Conservation (phyloP, 2,329 filamentous ascomycete genomes). For the Dothidotthia symphoricarpi region DNA sequence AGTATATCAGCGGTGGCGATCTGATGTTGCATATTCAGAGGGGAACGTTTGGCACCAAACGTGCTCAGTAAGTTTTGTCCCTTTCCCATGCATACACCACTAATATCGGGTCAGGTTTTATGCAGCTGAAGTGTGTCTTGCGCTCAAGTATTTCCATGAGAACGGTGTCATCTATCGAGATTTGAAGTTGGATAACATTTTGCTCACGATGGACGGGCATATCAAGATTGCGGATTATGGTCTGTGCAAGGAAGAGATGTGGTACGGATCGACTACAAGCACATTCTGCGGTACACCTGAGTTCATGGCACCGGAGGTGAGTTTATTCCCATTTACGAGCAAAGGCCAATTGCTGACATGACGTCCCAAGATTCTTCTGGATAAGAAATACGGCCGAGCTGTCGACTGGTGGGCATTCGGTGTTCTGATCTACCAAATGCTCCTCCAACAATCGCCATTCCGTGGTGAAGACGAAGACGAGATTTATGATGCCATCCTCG, state of each 20-base stretch:
- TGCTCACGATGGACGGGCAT: conserved; percentile 90
- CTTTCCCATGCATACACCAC: background rate
- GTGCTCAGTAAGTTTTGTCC: conserved; percentile 72
- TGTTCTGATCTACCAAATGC: conserved; percentile 99
- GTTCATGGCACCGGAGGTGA: conserved; percentile 96
- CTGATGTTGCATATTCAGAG: conserved; percentile 98
- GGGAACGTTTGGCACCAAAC: conserved; percentile 91
- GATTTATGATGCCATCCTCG: conserved; percentile 97
- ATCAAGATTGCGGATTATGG: conserved; percentile 99
- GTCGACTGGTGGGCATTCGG: conserved; percentile 99
- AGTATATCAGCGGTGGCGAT: conserved; percentile 98
- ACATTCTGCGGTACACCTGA: conserved; percentile 99
- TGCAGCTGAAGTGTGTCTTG: conserved; percentile 93
- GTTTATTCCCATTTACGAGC: conserved; percentile 2
- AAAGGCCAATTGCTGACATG: background rate
- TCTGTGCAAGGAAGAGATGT: conserved; percentile 99
- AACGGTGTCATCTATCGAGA: conserved; percentile 96
- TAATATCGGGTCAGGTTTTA: conserved; percentile 67
- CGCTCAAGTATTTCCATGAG: conserved; percentile 98
- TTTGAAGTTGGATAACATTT: conserved; percentile 81
- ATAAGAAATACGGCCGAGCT: conserved; percentile 96
- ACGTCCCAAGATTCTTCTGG: conserved; percentile 72
- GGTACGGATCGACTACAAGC: conserved; percentile 94
- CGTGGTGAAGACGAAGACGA: conserved; percentile 98
- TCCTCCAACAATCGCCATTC: conserved; percentile 97